phyloP scores from a whole-genome alignment of 2,329 filamentous ascomycete genomes.

The Aspergillus pseudotamarii region DNA sequence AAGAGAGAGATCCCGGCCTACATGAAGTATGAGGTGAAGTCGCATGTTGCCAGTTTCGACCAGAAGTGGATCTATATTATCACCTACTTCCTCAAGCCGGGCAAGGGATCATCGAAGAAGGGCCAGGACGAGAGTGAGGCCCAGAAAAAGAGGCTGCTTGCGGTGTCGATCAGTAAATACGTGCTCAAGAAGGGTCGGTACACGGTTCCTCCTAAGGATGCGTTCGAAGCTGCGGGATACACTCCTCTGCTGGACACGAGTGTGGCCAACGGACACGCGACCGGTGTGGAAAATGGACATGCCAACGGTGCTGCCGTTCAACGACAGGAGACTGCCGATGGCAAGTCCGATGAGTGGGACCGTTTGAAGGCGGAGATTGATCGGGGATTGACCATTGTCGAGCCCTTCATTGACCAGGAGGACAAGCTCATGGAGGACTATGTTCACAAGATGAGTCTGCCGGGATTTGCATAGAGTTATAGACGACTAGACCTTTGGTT shows the following conservation, averaged over 20 bases:
- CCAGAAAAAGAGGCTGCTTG: conserved; percentile 64
- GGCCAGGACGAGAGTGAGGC: conserved; percentile 25
- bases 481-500: neutral
- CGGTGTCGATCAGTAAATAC: conserved; percentile 73
- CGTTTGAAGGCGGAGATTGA: conserved; percentile 58
- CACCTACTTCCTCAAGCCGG: conserved; percentile 66
- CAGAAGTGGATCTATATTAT: conserved; percentile 77
- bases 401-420: conserved; percentile 28
- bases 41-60: conserved; percentile 70
- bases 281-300: conserved; percentile 23
- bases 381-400: conserved; percentile 54
- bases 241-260: conserved; percentile 57
- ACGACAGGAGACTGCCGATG: conserved; percentile 14
- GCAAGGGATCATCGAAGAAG: conserved; percentile 28
- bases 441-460: conserved; percentile 18
- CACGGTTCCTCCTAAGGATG: conserved; percentile 77
- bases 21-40: conserved; percentile 71
- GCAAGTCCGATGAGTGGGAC: conserved; percentile 57
- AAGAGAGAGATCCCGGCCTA: conserved; percentile 69
- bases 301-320: conserved; percentile 9
- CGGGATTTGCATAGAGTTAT: conserved; percentile 16
- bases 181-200: conserved; percentile 77
- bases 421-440: conserved; percentile 21
- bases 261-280: conserved; percentile 12
- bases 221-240: conserved; percentile 70